phyloP scores from a whole-genome alignment of 2,329 filamentous ascomycete species.

The Thelonectria blattea region DNA sequence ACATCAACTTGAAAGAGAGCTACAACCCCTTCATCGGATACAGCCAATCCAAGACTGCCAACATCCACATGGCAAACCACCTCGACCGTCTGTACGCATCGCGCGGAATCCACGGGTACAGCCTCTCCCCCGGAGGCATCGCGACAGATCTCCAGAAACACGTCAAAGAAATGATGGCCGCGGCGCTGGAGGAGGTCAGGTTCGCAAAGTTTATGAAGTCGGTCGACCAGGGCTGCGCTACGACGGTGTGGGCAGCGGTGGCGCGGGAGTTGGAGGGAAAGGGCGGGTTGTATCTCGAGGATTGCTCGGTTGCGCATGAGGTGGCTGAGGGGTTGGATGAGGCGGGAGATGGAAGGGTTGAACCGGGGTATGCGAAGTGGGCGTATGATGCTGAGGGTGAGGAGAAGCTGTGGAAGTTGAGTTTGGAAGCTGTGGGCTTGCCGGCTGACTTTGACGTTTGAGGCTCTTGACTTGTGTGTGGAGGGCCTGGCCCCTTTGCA shows the following conservation, averaged over 20 bases:
- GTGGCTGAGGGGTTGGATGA: background rate
- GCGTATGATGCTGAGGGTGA: background rate
- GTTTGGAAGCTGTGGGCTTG: background rate
- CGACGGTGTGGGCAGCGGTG: slow-evolving; percentile 9
- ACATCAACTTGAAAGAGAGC: background rate
- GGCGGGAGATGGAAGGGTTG: background rate
- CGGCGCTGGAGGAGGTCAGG: background rate
- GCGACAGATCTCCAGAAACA: slow-evolving; percentile 12
- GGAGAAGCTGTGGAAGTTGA: background rate
- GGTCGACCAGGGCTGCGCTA: slow-evolving; percentile 7
- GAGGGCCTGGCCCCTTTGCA: background rate
- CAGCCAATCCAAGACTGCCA: slow-evolving; percentile 57
- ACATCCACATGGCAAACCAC: slow-evolving; percentile 49
- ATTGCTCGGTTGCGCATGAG: background rate
- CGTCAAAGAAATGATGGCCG: background rate
- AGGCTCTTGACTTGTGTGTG: too few relatives aligned
- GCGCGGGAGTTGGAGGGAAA: background rate
- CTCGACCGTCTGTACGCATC: background rate
- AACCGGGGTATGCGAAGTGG: background rate
- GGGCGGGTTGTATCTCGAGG: slow-evolving; percentile 1
- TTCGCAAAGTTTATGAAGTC: background rate
- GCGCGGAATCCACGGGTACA: slow-evolving; percentile 45
- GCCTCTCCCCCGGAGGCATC: slow-evolving; percentile 42
- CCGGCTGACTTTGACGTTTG: background rate
- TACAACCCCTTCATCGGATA: slow-evolving; percentile 47